Conservation (phyloP, 345 rosid species). For the Mercurialis annua region DNA sequence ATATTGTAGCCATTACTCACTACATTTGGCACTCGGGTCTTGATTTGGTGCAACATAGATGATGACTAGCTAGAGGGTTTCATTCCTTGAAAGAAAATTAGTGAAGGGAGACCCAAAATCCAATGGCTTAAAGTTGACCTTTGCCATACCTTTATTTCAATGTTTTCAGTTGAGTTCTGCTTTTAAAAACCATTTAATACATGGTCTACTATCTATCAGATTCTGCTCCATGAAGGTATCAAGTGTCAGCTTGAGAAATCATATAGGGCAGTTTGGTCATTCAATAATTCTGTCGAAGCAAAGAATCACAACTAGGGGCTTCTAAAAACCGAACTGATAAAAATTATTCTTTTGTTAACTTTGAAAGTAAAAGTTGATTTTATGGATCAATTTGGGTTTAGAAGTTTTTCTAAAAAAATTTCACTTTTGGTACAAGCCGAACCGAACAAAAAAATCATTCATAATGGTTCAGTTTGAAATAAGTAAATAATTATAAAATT, state of each 20-base stretch:
- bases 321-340: too few species aligned
- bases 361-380: too few species aligned
- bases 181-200: not conserved
- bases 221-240: not conserved
- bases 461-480: too few species aligned
- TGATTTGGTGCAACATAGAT: not conserved
- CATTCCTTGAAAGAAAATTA: not conserved
- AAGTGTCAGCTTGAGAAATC: not conserved
- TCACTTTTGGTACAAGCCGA: too few species aligned
- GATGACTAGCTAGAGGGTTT: not conserved
- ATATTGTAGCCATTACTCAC: not conserved
- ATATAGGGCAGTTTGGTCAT: not conserved
- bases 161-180: constrained; percentile 5
- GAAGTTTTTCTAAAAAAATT: too few species aligned
- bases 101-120: not conserved
- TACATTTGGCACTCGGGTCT: not conserved
- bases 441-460: too few species aligned
- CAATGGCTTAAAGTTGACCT: constrained; percentile 7
- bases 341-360: too few species aligned
- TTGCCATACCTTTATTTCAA: constrained; percentile 18
- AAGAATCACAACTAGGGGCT: not conserved
- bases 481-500: too few species aligned
- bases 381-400: too few species aligned
- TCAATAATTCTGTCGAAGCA: not conserved
- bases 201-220: constrained; percentile 1